Evolutionary conservation across 2,329 filamentous ascomycete genomes (phyloP).

Genomic region (Hypocrella siamensis): DNA sequence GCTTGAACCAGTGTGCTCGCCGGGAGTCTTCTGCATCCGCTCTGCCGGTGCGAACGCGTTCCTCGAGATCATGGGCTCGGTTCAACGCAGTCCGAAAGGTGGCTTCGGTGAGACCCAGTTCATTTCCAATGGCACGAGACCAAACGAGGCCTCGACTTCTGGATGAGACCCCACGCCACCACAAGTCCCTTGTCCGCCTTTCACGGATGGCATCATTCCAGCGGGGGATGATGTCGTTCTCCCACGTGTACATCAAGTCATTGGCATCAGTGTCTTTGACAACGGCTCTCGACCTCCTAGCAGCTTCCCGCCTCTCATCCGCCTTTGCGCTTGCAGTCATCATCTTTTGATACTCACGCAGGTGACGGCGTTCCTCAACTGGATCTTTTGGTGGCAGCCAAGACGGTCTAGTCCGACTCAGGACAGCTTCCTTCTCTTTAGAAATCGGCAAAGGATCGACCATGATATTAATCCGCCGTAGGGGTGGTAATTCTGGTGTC

Average conservation of each 20-base stretch:
- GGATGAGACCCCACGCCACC: slow-evolving; percentile 68
- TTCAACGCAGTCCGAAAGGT: slow-evolving; percentile 58
- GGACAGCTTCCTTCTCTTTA: slow-evolving; percentile 72
- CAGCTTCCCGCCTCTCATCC: slow-evolving; percentile 41
- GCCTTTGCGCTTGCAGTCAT: slow-evolving; percentile 49
- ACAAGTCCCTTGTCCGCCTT: slow-evolving; percentile 56
- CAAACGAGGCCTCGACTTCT: slow-evolving; percentile 55
- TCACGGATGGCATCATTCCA: slow-evolving; percentile 59
- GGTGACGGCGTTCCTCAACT: slow-evolving; percentile 76
- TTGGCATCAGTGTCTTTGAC: slow-evolving; percentile 38
- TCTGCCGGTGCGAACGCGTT: slow-evolving; percentile 34
- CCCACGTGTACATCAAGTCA: slow-evolving; percentile 50
- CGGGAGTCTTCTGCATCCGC: slow-evolving; percentile 36
- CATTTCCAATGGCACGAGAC: slow-evolving; percentile 57
- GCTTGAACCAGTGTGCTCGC: slow-evolving; percentile 44
- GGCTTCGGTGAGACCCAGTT: slow-evolving; percentile 47
- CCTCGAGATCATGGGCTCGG: slow-evolving; percentile 48
- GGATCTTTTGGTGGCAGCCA: slow-evolving; percentile 82
- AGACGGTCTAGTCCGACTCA: slow-evolving; percentile 65
- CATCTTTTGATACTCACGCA: slow-evolving; percentile 77
- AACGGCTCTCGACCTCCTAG: slow-evolving; percentile 32
- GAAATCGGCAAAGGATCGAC: slow-evolving; percentile 73
- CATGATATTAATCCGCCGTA: slow-evolving; percentile 63
- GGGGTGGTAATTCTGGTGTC: slow-evolving; percentile 51
- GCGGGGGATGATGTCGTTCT: slow-evolving; percentile 58